Percentiles rank a stretch among this genome's conserved stretches.
Evolutionary conservation across 2,329 filamentous ascomycete genomes (phyloP).

Genomic region (Arthrobotrys sphaeroides): DNA sequence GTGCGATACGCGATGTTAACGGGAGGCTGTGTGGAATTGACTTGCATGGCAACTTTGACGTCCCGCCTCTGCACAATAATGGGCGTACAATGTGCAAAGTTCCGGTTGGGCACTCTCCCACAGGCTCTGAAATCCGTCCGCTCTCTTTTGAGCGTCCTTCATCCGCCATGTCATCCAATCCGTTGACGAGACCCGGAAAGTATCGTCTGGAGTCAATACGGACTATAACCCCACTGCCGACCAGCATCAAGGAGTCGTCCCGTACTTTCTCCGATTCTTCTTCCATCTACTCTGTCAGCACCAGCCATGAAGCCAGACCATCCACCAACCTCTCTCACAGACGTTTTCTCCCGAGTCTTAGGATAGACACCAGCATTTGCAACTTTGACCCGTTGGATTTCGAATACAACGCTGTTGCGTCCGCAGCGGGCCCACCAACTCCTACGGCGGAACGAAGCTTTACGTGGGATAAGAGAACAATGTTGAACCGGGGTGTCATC

Average conservation of each 20-base stretch:
- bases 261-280: neutral
- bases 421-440: neutral
- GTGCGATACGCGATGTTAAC: conserved; percentile 21
- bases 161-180: neutral
- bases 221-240: neutral
- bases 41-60: conserved; percentile 11
- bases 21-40: conserved; percentile 27
- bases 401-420: neutral
- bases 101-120: neutral
- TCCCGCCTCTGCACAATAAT: neutral
- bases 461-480: neutral
- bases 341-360: neutral
- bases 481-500: neutral
- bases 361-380: neutral
- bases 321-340: neutral
- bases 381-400: neutral
- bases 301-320: neutral
- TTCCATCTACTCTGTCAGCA: conserved; percentile 12
- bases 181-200: neutral
- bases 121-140: neutral
- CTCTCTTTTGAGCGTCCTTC: neutral
- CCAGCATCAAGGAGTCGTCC: neutral
- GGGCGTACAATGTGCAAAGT: neutral
- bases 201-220: neutral
- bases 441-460: neutral